Base-by-base conservation (phyloP, 2,329 filamentous ascomycete species). In the Periconia sp. region DNA sequence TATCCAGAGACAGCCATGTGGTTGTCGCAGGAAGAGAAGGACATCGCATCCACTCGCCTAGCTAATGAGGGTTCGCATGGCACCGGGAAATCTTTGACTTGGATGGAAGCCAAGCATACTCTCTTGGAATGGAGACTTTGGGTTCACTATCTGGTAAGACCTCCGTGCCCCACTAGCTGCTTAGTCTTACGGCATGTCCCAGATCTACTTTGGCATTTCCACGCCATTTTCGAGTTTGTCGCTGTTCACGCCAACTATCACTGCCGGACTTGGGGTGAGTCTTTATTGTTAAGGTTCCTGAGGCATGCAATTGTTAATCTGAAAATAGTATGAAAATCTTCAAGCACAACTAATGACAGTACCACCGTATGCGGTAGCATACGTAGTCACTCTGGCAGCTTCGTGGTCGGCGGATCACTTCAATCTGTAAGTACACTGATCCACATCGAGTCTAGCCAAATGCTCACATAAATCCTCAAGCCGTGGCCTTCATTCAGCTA, bases 261-360 rank as follows among this genome's bases (percentile, higher is more conserved):
- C 86, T 35, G 75, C 76, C 2, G 82, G 82, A 0, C 56, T 81
- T 3, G 77, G 77, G n/a, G n/a, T n/a, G n/a, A n/a, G n/a, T n/a
- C n/a, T n/a, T n/a, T n/a, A n/a, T n/a, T n/a, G n/a, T n/a, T n/a
- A n/a, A n/a, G n/a, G n/a, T n/a, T n/a, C n/a, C n/a, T n/a, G n/a
- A n/a, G n/a, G n/a, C n/a, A n/a, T n/a, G n/a, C n/a, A n/a, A n/a
- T n/a, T n/a, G n/a, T n/a, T n/a, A n/a, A n/a, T n/a, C n/a, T n/a
- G n/a, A n/a, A n/a, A n/a, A n/a, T n/a, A n/a, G 0, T 81, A 77
- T 51, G 64, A 79, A 13, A 75, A 79, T 38, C 69, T 85, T 4
- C 61, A 74, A 36, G 82, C 84, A 4, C 84, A 87, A 65, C 66
- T 87, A 12, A 84, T 87, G 80, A 85, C 83, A 0, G 82, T 87